Evolutionary conservation across 139 green algal genomes (phyloP), one percentile per base, ranked within the genome.

Genomic region (Chlorella sp.): DNA sequence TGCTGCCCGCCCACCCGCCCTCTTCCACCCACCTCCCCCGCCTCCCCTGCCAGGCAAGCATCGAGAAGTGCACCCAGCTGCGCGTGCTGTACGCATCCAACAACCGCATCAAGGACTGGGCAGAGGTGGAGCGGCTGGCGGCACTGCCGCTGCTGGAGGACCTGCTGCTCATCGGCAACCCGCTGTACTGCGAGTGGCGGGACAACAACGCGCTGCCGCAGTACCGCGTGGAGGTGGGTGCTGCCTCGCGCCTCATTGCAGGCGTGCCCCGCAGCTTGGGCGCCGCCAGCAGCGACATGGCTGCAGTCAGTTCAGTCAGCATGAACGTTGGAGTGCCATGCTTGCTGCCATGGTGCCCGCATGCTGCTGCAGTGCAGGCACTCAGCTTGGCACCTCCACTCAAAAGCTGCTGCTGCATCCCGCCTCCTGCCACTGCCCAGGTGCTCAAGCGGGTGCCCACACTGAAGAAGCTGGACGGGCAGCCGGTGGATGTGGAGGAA

Each of bases 401-500:
- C 56, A 65, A 65, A 28, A n/a, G n/a, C 46, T 11, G 46, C 46
- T 54, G 46, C 46, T 54, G 46, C 46, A 8, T 11, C 8, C 46
- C 46, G 46, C 46, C 8, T 11, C 46, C 8, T 11, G 11, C 46
- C 46, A 54, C 11, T 54, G 46, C 46, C 51, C 56, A 87, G 75
- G 94, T 97, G 28, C 81, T 98, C 28, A 95, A 95, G 83, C 90
- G 95, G 26, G 58, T 98, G 76, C 95, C 96, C 20, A 87, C 93
- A 22, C 87, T 99, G 14, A 96, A 96, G 82, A 98, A 98, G 92
- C 89, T 99, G 64, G 96, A 99, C 80, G 96, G 96, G 43, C 89
- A 96, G 34, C 93, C 95, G 8, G 88, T 98, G 22, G 92, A 97
- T 60, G 92, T 95, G 62, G 95, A 97, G 46, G 95, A 98, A 87